Evolutionary conservation across 2,329 filamentous ascomycete genomes (phyloP).

Genomic region (Cyphellophora europaea): DNA sequence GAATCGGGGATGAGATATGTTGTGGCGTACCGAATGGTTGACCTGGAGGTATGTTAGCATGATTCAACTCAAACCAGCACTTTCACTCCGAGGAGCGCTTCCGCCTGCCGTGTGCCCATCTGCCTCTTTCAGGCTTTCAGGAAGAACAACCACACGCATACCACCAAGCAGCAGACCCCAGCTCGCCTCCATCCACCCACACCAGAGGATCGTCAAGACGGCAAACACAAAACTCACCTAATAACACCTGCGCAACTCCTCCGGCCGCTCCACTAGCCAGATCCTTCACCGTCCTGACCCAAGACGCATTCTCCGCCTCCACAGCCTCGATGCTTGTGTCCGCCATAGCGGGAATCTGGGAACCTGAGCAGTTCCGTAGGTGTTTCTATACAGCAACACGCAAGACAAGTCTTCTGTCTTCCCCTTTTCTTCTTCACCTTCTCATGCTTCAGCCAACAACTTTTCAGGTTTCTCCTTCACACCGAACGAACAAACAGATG

Average conservation of each 20-base stretch:
- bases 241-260: constrained; percentile 84
- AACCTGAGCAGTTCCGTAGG: no score
- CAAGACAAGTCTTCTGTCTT: no score
- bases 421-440: no score
- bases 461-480: no score
- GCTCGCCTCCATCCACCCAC: neutral
- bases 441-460: no score
- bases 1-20: constrained; percentile 8
- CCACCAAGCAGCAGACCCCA: neutral
- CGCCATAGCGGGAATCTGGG: no score
- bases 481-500: no score
- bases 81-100: neutral
- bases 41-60: constrained; percentile 33
- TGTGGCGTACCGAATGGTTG: constrained; percentile 53
- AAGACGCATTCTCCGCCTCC: constrained; percentile 25
- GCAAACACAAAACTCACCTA: constrained; percentile 68
- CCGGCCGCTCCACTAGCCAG: constrained; percentile 83
- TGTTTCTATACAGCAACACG: no score
- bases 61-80: neutral
- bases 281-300: constrained; percentile 69
- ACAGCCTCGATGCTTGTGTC: constrained; percentile 5
- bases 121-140: no score
- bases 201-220: neutral
- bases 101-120: neutral
- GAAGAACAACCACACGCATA: neutral